Base-by-base conservation (phyloP, 257 asterid species). In the Primulina tabacum region DNA sequence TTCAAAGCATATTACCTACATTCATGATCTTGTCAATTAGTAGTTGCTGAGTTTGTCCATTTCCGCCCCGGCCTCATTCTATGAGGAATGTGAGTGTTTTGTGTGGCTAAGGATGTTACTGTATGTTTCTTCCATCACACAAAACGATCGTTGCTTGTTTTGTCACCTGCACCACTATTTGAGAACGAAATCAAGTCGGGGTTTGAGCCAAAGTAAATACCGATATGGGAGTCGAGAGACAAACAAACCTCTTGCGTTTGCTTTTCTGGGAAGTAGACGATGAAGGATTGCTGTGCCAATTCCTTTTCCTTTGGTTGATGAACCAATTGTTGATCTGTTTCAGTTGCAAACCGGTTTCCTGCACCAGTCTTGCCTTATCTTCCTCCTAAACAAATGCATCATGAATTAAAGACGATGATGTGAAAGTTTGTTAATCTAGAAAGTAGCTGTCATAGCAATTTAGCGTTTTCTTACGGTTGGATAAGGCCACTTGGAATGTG, bases 251-350 rank as follows among this genome's bases (percentile, higher is more conserved):
- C 87, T 88, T 92, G 72, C 98, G 85, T 73, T 92, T 92, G 96
- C 90, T 92, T 68, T 92, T 92, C 70, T 83, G 94, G 55, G 96
- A 77, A 68, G 98, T 69, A 2, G 98, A 89, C 0, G 96, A 79
- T 0, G 98, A 89, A 67, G 96, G 86, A 65, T 89, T 89, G 87
- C 85, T 92, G 70, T 92, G 96, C 98, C 98, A 92, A 58, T 92
- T 92, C 82, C 98, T 89, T 72, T 92, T 92, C 76, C 97, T 73
- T 77, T 92, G 97, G 85, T 92, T 92, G 84, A 92, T 92, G 88
- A 92, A 92, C 97, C 97, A 92, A 64, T 92, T 92, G 77, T 92
- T 92, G 0, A 92, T 87, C 84, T 92, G 97, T 67, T 92, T 92
- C 67, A 92, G 86, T 74, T 92, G 98, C 86, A 92, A 71, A 16